Base-by-base conservation (phyloP, 2,329 filamentous ascomycete genomes). In the Botrytis squamosa region DNA sequence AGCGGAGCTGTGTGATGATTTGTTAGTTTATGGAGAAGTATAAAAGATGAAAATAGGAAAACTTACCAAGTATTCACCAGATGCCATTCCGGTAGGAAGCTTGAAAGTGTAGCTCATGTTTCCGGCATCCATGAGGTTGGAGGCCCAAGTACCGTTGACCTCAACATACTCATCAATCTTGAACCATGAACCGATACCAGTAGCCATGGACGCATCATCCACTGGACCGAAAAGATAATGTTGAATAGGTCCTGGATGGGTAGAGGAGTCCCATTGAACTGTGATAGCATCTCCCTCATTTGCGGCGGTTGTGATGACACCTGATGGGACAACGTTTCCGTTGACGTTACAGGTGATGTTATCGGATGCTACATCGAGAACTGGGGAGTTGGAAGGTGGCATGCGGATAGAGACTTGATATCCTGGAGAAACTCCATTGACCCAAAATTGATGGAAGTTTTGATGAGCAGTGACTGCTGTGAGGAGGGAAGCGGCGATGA, bases 291-390 rank as follows among this genome's bases (percentile, higher is more conserved):
- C 81, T 36, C 81, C 82, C 33, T 77, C 81, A 20, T 78, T 79
- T 29, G 81, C 82, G 29, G 79, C 73, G 14, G 80, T 74, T 22
- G 81, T 82, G n/a, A 73, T 75, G 29, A 83, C 80, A 59, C 80
- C 80, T 1, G 77, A 76, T 38, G 78, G 77, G 16, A 81, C 81
- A 57, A 74, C 80, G 68, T 76, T 76, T 42, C 83, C 80, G 42
- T 83, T 82, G 25, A 81, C 81, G 74, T 87, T 86, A 80, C 87
- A 88, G 75, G 84, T 83, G 75, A 88, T 85, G 77, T 85, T 84
- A 72, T 83, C 79, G 67, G 84, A 85, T 66, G 77, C 84, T 57
- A 87, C 85, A 74, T 85, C 82, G 69, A 70, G 65, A 18, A 89
- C 83, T 10, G 87, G 87, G 25, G 80, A 85, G 83, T 89, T 90